Evolutionary conservation across 441 rosid genomes (phyloP), one percentile per base, ranked within the genome.

Genomic region (Pelargonium citronellum): DNA sequence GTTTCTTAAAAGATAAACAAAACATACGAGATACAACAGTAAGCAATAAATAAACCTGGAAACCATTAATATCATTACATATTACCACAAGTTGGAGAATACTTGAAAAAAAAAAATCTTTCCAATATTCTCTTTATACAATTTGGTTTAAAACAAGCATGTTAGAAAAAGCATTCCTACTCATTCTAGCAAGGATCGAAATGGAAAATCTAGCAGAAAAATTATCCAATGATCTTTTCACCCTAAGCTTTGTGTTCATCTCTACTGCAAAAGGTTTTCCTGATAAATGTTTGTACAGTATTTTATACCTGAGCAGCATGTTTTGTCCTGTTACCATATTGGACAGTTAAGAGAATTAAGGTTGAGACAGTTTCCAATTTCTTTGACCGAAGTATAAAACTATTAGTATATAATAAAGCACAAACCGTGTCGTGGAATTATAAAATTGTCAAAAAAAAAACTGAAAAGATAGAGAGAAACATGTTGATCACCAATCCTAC

Each of bases 1-100:
- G 75, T 74, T 72, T 68, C 66, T 74, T 74, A 65, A 68, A 74
- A 75, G 75, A 77, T 69, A 70, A 73, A 81, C 47, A n/a, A 66
- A 62, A 70, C 80, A 12, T 34, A 67, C 49, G 77, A 39, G 44
- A 74, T 16, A 53, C 70, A 27, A 46, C 72, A 17, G 34, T 39
- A 74, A 39, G 62, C 55, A 49, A 66, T 51, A 41, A 17, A 47
- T 41, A 4, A 55, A 55, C 5, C 17, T 55, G 61, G 61, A 55
- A 55, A 63, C 11, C 65, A 61, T 10, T 24, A 61, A 61, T 12
- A 20, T 24, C 15, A 61, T 61, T 12, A 63, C 43, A 30, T 12
- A 64, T 34, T 30, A 20, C 47, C 37, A 64, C 11, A 24, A 62
- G 20, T 16, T 43, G 55, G 72, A 41, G 34, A 67, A 55, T 22